These are phyloP conservation scores for Candida buenavistaensis DNA, from an alignment of 1,139 yeast species.

Conservation along the genomic window DNA sequence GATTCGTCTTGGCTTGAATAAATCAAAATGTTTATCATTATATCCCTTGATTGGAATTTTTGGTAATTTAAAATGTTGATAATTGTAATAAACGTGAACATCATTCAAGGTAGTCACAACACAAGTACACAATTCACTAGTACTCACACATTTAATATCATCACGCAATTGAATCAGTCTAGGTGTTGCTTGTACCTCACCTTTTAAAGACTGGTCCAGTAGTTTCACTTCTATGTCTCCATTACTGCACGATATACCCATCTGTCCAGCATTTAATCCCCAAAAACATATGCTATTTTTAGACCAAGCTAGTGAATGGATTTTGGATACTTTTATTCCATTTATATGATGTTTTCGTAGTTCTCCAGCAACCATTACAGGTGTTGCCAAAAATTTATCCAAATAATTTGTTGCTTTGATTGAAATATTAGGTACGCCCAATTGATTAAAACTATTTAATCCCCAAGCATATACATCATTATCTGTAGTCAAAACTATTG, in stretches of 20 bases:
- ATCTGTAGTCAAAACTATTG: slow-evolving; percentile 50
- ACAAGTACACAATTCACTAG: slow-evolving; percentile 73
- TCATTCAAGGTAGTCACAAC: slow-evolving; percentile 61
- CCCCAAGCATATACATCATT: slow-evolving; percentile 80
- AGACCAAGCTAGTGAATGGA: slow-evolving; percentile 69
- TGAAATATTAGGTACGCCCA: slow-evolving; percentile 58
- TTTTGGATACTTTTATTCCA: slow-evolving; percentile 68
- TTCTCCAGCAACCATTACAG: slow-evolving; percentile 53
- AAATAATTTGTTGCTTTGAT: slow-evolving; percentile 23
- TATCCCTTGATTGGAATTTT: slow-evolving; percentile 34
- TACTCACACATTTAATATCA: slow-evolving; percentile 56
- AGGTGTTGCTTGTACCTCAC: slow-evolving; percentile 42
- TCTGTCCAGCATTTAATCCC: slow-evolving; percentile 88
- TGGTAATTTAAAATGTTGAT: slow-evolving; percentile 54
- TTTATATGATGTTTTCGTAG: slow-evolving; percentile 29
- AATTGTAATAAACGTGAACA: slow-evolving; percentile 61
- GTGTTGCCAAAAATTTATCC: slow-evolving; percentile 44
- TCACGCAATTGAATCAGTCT: slow-evolving; percentile 45
- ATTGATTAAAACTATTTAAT: slow-evolving; percentile 60
- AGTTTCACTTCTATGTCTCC: slow-evolving; percentile 28
- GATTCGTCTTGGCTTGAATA: slow-evolving; percentile 51
- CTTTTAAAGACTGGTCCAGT: slow-evolving; percentile 30
- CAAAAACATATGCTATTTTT: slow-evolving; percentile 57
- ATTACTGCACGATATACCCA: slow-evolving; percentile 51
- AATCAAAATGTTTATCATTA: slow-evolving; percentile 46